Percentiles rank a stretch among this genome's conserved stretches.
Conservation (phyloP, 805 yeast genomes). For the Saccharomyces cerevisiae region DNA sequence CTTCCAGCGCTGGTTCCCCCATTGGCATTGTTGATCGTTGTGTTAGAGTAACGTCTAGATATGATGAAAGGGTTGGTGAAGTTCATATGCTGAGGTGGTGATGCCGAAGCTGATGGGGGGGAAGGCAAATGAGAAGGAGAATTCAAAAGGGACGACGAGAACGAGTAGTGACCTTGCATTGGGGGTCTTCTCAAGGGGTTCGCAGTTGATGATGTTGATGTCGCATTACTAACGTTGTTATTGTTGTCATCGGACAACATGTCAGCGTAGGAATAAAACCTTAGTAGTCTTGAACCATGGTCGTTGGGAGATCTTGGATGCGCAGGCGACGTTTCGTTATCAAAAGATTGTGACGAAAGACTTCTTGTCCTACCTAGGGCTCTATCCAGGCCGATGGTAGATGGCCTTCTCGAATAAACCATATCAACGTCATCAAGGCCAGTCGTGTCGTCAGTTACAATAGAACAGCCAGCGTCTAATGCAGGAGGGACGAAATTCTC, state of each 20-base stretch:
- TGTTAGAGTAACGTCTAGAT: neutral
- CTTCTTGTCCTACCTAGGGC: constrained; percentile 33
- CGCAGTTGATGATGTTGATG: constrained; percentile 22
- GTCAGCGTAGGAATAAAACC: constrained; percentile 73
- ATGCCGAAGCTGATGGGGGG: neutral
- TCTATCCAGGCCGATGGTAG: constrained; percentile 40
- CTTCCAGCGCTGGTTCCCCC: neutral
- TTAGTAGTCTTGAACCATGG: constrained; percentile 21
- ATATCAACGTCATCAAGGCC: constrained; percentile 67
- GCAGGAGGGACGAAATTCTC: constrained; percentile 78
- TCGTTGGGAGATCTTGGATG: constrained; percentile 3
- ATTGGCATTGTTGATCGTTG: neutral
- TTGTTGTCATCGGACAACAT: constrained; percentile 51
- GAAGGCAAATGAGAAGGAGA: neutral
- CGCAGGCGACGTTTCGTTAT: neutral
- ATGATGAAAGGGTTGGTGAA: neutral
- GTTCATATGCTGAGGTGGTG: neutral
- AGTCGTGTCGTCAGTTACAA: constrained; percentile 49
- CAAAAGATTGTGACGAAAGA: constrained; percentile 11
- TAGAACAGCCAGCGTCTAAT: constrained; percentile 65
- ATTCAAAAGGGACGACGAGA: neutral
- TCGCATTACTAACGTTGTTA: constrained; percentile 15
- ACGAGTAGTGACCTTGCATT: neutral
- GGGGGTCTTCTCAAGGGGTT: neutral
- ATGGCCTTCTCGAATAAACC: constrained; percentile 55